Evolutionary conservation across 1,284 basidiomycete genomes (phyloP).

Genomic region (Apiotrichum gracile): DNA sequence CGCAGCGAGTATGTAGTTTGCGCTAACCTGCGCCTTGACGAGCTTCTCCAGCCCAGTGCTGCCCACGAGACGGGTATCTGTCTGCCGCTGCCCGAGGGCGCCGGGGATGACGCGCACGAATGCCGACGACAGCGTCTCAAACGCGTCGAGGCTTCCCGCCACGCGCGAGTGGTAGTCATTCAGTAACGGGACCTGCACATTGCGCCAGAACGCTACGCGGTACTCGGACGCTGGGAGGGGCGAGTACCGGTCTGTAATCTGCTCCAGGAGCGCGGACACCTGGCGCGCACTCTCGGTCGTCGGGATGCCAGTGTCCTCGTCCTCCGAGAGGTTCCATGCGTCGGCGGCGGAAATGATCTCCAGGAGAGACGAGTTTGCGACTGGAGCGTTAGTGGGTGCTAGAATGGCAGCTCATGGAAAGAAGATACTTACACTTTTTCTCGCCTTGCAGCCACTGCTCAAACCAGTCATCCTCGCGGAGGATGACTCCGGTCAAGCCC

Average conservation of each 20-base stretch:
- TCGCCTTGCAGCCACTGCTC: conserved; percentile 83
- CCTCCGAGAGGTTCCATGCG: conserved; percentile 75
- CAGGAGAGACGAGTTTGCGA: conserved; percentile 56
- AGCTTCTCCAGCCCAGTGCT: conserved; percentile 74
- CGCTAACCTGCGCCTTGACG: conserved; percentile 74
- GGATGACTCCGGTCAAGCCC: conserved; percentile 71
- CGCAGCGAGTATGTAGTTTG: conserved; percentile 60
- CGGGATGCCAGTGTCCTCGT: conserved; percentile 27
- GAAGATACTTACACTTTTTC: conserved; percentile 70
- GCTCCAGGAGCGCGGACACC: conserved; percentile 75
- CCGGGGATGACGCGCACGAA: conserved; percentile 88
- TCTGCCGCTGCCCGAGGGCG: conserved; percentile 51
- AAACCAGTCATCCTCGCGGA: conserved; percentile 83
- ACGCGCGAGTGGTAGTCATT: conserved; percentile 72
- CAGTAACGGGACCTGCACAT: conserved; percentile 78
- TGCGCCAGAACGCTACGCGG: conserved; percentile 72
- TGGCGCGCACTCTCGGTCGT: conserved; percentile 70
- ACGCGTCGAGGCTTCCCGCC: conserved; percentile 79
- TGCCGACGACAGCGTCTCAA: conserved; percentile 79
- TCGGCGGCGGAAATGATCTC: conserved; percentile 72
- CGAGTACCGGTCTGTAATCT: conserved; percentile 89
- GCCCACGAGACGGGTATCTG: conserved; percentile 53
- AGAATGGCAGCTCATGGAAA: background rate
- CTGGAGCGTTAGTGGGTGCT: conserved; percentile 28
- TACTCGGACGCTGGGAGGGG: conserved; percentile 73